phyloP scores from a whole-genome alignment of 306 rosid genomes.

The Ormosia emarginata region DNA sequence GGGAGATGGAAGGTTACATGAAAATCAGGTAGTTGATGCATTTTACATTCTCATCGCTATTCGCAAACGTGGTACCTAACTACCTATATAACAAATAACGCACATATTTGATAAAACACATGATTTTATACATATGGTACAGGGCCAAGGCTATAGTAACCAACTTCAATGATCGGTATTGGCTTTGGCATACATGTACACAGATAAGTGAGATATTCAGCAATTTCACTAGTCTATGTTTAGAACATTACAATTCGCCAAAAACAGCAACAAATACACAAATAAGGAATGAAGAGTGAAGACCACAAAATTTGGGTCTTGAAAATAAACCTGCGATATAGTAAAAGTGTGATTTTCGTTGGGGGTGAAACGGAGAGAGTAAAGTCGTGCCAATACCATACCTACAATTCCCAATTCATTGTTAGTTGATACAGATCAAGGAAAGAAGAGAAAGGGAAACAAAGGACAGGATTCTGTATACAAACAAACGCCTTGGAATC shows the following conservation, averaged over 20 bases:
- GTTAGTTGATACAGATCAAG: conserved; percentile 14
- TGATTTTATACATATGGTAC: not conserved
- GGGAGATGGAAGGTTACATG: not conserved
- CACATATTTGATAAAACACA: not conserved
- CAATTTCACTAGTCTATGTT: conserved; percentile 3
- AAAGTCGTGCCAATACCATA: not conserved
- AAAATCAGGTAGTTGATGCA: not conserved
- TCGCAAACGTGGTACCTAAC: not conserved
- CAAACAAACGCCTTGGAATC: conserved; percentile 3
- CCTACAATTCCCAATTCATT: conserved; percentile 24
- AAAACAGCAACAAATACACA: not conserved
- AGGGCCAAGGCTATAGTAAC: not conserved
- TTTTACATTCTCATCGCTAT: not conserved
- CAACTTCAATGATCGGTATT: not conserved
- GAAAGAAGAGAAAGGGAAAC: not conserved
- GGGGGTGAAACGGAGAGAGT: not conserved
- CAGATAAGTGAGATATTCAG: not conserved
- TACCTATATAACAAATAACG: not conserved
- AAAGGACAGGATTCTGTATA: conserved; percentile 5
- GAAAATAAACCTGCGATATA: not conserved
- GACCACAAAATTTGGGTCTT: not conserved
- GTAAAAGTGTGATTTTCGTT: not conserved
- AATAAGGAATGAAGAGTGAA: not conserved
- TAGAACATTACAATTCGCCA: not conserved
- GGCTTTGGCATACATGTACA: not conserved